These are phyloP conservation scores for Smallanthus sonchifolius DNA, from an alignment of 129 eudicot species.

Conservation along the genomic window DNA sequence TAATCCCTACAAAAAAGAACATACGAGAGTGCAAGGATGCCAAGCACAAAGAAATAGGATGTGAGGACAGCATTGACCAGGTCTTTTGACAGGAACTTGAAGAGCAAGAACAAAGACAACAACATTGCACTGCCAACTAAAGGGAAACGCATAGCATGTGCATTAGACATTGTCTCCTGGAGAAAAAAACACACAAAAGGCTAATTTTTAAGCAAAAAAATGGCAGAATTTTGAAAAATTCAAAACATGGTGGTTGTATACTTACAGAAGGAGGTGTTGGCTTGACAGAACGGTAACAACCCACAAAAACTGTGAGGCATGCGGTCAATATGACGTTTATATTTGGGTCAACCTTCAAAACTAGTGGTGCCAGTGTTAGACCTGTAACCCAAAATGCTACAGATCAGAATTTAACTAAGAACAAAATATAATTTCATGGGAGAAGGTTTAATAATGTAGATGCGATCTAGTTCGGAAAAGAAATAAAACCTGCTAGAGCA, in stretches of 20 bases:
- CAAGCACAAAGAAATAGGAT: constrained; percentile 83
- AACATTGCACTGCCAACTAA: constrained; percentile 97
- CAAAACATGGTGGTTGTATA: constrained; percentile 9
- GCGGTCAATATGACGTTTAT: constrained; percentile 90
- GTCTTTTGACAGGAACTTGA: constrained; percentile 90
- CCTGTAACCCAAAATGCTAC: constrained; percentile 47
- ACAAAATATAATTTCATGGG: not conserved
- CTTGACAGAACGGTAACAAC: constrained; percentile 94
- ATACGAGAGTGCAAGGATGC: constrained; percentile 90
- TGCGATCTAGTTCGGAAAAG: not conserved
- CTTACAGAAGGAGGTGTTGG: constrained; percentile 96
- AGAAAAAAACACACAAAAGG: not conserved
- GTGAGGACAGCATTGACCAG: constrained; percentile 92
- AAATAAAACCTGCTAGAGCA: constrained; percentile 71
- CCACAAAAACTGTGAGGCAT: constrained; percentile 84
- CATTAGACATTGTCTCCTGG: constrained; percentile 98
- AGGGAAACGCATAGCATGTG: constrained; percentile 97
- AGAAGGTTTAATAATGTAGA: not conserved
- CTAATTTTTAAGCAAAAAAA: not conserved
- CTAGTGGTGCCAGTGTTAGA: constrained; percentile 73
- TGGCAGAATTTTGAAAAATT: not conserved
- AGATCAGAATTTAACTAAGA: not conserved
- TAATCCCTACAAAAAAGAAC: constrained; percentile 20
- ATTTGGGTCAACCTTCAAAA: constrained; percentile 86
- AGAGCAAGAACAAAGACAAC: constrained; percentile 85